Percentiles rank a stretch among this genome's conserved stretches.
These are phyloP conservation scores for barrel medic (Medicago truncatula) DNA, from an alignment of 306 rosid genomes.

Conservation along the genomic window MtrunA17r5.0-ANR NC_053047.1:8802501-8803000, in stretches of 20 bases:
- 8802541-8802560: slow-evolving; percentile 27
- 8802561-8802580: neutral
- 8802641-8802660: slow-evolving; percentile 24
- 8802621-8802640: neutral
- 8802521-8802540: neutral
- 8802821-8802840: slow-evolving; percentile 11
- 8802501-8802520: slow-evolving; percentile 13
- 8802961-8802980: slow-evolving; percentile 19
- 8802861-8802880: neutral
- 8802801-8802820: slow-evolving; percentile 1
- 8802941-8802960: slow-evolving; percentile 17
- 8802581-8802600: neutral
- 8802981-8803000: slow-evolving; percentile 12
- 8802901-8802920: slow-evolving; percentile 3
- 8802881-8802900: neutral
- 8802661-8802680: neutral
- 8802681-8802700: slow-evolving; percentile 2
- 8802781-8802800: neutral
- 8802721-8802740: too few relatives aligned
- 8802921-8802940: neutral
- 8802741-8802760: neutral
- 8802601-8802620: neutral
- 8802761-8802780: neutral
- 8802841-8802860: slow-evolving; percentile 14
- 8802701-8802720: too few relatives aligned